Evolutionary conservation across 192 early-diverging fungal genomes (phyloP), one percentile per base, ranked within the genome.

Genomic region (Linnemannia hyalina): DNA sequence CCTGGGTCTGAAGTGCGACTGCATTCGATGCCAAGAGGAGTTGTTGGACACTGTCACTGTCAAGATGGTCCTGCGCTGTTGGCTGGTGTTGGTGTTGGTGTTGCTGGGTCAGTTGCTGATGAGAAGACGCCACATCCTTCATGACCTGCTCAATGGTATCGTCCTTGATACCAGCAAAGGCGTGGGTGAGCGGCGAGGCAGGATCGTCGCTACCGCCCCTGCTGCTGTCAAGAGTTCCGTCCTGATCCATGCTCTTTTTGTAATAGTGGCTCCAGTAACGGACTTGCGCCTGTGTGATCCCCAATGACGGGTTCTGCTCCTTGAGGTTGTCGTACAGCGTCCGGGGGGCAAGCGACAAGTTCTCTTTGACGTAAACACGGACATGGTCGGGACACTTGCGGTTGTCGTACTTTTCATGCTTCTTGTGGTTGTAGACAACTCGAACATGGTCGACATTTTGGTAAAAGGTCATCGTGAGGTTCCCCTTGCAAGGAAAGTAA

Each of bases 401-500:
- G 47, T 86, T 86, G 52, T 86, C 84, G 44, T 86, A 86, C 70
- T 86, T 86, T 63, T 70, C 84, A 42, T 86, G 84, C 46, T 42
- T 65, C 72, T 77, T 80, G n/a, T 86, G 84, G 29, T 65, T 70
- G 32, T 86, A 86, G 2, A 86, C 79, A 10, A 86, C 77, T 36
- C 84, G 84, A 15, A 86, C 84, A 44, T 86, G 84, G 35, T 86
- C 71, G 72, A 78, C 68, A 23, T 86, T 68, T 40, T 80, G 79
- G 71, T 86, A 86, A 57, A 86, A 86, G 9, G 84, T 86, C 84
- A 86, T 86, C 1, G 84, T 86, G 40, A 86, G 42, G 36, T 86
- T 86, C 41, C 84, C 84, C 36, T 86, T 86, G 80, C 84, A 86
- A 55, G 84, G 84, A 29, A 86, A 86, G 42, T 86, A 86, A 1